Conservation (phyloP, 2,329 filamentous ascomycete species). For the Chaetomium globosum region DNA sequence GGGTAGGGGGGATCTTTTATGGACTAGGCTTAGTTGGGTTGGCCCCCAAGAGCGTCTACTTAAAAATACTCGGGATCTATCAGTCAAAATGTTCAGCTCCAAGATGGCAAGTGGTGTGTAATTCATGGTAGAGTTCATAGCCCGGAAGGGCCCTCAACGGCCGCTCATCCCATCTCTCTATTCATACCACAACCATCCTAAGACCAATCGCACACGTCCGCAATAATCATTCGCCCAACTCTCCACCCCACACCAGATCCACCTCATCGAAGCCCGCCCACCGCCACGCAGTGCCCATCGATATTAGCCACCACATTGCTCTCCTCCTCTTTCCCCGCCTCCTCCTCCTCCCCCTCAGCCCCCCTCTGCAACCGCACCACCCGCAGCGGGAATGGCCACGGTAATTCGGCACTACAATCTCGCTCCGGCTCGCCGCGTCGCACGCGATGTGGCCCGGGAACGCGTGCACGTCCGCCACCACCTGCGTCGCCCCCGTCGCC, state of each 20-base stretch:
- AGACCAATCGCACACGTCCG: conserved; percentile 67
- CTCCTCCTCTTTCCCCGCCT: neutral
- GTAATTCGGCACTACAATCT: conserved; percentile 79
- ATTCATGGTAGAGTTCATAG: too few species aligned
- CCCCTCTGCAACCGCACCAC: neutral
- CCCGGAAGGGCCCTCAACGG: too few species aligned
- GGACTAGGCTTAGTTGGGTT: too few species aligned
- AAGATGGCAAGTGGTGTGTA: too few species aligned
- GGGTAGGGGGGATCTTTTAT: neutral
- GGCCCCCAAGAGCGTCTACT: too few species aligned
- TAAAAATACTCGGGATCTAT: too few species aligned
- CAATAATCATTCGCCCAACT: conserved; percentile 63
- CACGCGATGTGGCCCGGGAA: conserved; percentile 85
- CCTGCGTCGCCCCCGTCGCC: conserved; percentile 60
- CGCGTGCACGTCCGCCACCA: conserved; percentile 69
- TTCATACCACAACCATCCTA: neutral
- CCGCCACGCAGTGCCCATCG: conserved; percentile 73
- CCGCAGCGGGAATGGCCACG: conserved; percentile 29
- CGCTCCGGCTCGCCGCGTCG: conserved; percentile 73
- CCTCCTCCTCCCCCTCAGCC: neutral
- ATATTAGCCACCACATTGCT: conserved; percentile 63
- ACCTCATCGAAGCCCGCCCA: conserved; percentile 71
- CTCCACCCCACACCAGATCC: conserved; percentile 67
- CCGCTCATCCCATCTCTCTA: neutral
- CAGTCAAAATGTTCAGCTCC: too few species aligned